Evolutionary conservation across 2,329 filamentous ascomycete species (phyloP), one percentile per base, ranked within the genome.

Genomic region (Calcarisporium arbuscula): DNA sequence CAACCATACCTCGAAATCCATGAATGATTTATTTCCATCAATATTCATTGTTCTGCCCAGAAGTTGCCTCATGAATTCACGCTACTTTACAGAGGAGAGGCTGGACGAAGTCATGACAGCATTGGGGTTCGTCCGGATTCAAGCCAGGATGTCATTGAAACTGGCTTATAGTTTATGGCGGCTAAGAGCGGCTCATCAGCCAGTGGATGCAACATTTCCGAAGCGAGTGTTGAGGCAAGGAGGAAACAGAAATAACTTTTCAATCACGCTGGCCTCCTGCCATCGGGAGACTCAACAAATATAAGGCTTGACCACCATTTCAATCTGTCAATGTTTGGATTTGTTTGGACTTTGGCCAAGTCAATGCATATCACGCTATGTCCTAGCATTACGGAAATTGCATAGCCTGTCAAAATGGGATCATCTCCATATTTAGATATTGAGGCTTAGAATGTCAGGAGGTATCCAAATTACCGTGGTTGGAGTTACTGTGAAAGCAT

Each of bases 81-180:
- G 92, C 32, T 98, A 98, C 54, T 75, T 95, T 53, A 81, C 86
- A 36, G 79, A 89, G 42, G 57, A 67, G 14, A 72, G 76, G 33
- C 60, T 98, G 16, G 59, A 72, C 7, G 68, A 70, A 5, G 85
- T 98, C 40, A 87, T 96, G 85, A 56, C 58, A 4, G 75, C 72
- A 30, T 60, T 98, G 23, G 89, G 90, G 2, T 96, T 89, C 55
- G 58, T 58, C 10, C 60, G 80, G 48, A 56, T 72, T 8, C 66
- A 76, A 48, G 73, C 68, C 44, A 95, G 94, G 61, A 67, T 78
- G 44, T 92, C 85, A 2, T 72, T 81, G 28, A 94, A 95, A 59
- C 67, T 98, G 32, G 78, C 86, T 16, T 96, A 95, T 58, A 89
- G 88, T 44, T 68, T 96, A n/a, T 95, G 89, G 84, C 74, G 64